These are phyloP conservation scores for Epichloe brachyelytri DNA, from an alignment of 2,329 filamentous ascomycete species.

Conservation along the genomic window DNA sequence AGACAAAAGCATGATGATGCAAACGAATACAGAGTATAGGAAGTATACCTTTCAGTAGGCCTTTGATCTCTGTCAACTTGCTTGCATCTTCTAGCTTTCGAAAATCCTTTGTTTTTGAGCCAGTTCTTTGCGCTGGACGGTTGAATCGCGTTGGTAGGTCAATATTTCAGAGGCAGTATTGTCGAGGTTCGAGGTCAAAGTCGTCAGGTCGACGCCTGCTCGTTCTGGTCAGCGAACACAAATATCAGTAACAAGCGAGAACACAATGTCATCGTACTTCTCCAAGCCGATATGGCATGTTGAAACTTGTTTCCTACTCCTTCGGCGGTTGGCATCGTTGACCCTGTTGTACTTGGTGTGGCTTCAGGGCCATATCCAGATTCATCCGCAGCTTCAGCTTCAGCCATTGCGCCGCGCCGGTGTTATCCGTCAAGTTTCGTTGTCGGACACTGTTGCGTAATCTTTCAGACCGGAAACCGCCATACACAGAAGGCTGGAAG, in stretches of 20 bases:
- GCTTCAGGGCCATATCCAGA: conserved; percentile 17
- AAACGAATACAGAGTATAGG: not conserved
- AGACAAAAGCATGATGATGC: not conserved
- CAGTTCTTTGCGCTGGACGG: conserved; percentile 88
- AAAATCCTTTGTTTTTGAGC: conserved; percentile 98
- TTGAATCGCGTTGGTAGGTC: conserved; percentile 83
- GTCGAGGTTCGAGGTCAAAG: conserved; percentile 74
- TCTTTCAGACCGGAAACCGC: not conserved
- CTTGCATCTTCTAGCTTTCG: conserved; percentile 79
- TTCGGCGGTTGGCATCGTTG: conserved; percentile 25
- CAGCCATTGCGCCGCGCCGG: conserved; percentile 16
- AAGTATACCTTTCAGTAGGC: conserved; percentile 61
- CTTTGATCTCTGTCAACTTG: conserved; percentile 82
- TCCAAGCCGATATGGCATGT: conserved; percentile 88
- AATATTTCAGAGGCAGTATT: conserved; percentile 92
- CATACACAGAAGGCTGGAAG: not conserved
- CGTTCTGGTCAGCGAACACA: not conserved
- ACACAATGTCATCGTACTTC: conserved; percentile 45
- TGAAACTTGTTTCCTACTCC: conserved; percentile 81
- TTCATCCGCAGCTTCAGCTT: conserved; percentile 20
- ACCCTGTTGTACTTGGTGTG: conserved; percentile 12
- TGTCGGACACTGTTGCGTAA: not conserved
- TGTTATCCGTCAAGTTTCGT: not conserved
- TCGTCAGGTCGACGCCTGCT: conserved; percentile 74
- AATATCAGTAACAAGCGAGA: not conserved